phyloP scores from a whole-genome alignment of 768 basidiomycete genomes.

The Tephrocybe sp. region DNA sequence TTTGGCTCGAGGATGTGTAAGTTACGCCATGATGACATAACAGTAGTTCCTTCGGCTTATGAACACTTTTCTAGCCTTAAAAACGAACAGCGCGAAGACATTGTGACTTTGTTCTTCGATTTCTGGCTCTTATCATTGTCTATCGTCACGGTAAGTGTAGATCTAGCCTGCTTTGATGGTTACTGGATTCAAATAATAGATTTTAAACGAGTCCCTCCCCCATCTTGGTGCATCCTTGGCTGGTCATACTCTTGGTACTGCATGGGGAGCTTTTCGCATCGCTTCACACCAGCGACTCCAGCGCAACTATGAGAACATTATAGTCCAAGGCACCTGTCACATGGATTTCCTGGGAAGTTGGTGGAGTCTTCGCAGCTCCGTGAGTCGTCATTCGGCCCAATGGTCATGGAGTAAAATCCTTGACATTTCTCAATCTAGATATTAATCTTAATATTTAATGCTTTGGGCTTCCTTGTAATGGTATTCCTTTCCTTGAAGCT shows the following conservation, averaged over 20 bases:
- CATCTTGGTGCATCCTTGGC: conserved; percentile 45
- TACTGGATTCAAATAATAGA: conserved; percentile 26
- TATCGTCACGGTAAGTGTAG: conserved; percentile 38
- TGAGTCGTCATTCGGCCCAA: conserved; percentile 21
- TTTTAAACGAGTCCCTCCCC: conserved; percentile 50
- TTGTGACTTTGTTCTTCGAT: conserved; percentile 42
- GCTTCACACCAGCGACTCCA: conserved; percentile 27
- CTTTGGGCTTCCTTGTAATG: conserved; percentile 32
- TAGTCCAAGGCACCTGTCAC: conserved; percentile 37
- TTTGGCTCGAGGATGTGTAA: conserved; percentile 45
- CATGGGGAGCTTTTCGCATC: conserved; percentile 46
- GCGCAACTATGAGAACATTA: conserved; percentile 27
- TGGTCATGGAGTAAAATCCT: neutral
- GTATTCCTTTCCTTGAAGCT: conserved; percentile 38
- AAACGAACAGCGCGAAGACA: conserved; percentile 44
- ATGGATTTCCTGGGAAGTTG: conserved; percentile 39
- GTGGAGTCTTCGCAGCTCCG: conserved; percentile 38
- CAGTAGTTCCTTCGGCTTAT: neutral
- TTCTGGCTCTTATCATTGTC: conserved; percentile 47
- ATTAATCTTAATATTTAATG: conserved; percentile 37
- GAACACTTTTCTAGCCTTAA: conserved; percentile 24
- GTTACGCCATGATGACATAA: conserved; percentile 14
- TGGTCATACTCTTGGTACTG: conserved; percentile 44
- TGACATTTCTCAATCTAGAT: conserved; percentile 28
- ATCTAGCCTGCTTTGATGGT: neutral